These are phyloP conservation scores for Magnaporthiopsis incrustans DNA, from an alignment of 2,329 filamentous ascomycete genomes.

Conservation along the genomic window DNA sequence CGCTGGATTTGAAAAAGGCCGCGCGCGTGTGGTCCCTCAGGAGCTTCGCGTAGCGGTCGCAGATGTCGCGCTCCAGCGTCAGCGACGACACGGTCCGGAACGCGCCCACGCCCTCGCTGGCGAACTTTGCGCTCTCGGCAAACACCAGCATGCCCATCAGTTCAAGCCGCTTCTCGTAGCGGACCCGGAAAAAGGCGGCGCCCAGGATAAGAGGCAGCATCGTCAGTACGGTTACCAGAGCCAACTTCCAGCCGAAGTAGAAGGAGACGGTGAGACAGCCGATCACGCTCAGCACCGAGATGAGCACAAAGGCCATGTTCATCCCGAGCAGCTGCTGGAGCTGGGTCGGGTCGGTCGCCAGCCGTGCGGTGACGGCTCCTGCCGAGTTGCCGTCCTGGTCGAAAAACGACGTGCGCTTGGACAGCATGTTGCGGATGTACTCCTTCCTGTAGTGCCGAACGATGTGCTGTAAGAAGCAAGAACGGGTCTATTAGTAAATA, in stretches of 20 bases:
- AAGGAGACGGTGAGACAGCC: conserved; percentile 61
- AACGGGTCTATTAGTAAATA: not conserved
- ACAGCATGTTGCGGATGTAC: conserved; percentile 51
- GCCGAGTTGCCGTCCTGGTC: conserved; percentile 51
- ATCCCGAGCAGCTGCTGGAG: conserved; percentile 53
- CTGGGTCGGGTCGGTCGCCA: conserved; percentile 48
- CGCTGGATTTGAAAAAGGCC: conserved; percentile 22
- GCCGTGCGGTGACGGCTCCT: conserved; percentile 48
- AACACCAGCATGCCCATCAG: conserved; percentile 49
- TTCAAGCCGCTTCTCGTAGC: conserved; percentile 49
- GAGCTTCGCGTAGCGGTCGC: conserved; percentile 26
- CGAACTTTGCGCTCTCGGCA: conserved; percentile 54
- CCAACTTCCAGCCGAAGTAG: conserved; percentile 68
- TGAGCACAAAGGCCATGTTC: conserved; percentile 55
- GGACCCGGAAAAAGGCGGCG: conserved; percentile 34
- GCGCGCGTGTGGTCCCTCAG: conserved; percentile 25
- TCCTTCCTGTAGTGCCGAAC: conserved; percentile 48
- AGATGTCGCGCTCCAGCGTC: conserved; percentile 52
- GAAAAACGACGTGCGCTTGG: conserved; percentile 52
- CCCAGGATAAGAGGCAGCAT: conserved; percentile 25
- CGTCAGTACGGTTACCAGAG: conserved; percentile 42
- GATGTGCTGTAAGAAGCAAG: conserved; percentile 24
- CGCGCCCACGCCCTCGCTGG: conserved; percentile 52
- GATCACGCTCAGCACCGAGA: conserved; percentile 56
- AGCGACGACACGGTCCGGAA: conserved; percentile 55